Evolutionary conservation across 1,139 yeast genomes (phyloP), one percentile per base, ranked within the genome.

Genomic region (Nadsonia starkeyi-henricii): DNA sequence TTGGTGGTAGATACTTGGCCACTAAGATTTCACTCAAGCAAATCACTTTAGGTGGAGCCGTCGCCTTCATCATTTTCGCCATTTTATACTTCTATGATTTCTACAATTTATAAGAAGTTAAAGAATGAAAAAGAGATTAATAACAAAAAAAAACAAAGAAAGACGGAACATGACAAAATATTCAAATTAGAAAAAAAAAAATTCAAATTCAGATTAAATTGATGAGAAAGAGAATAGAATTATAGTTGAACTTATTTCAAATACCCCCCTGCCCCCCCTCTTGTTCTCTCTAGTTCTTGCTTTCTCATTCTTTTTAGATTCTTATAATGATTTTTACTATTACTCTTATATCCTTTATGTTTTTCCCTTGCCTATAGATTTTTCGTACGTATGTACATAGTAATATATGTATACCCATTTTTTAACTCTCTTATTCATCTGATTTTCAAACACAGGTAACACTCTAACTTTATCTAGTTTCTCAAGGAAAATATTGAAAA

Each of bases 1-100:
- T 85, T 52, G 97, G 97, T 44, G 99, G 99, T 36, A 83, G 83
- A 66, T 72, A 85, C 52, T 72, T 93, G 55, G 97, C 98, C 43
- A 77, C 88, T 48, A 82, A 80, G 65, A 86, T 91, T 54, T 82
- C 95, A 53, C 78, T 91, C 85, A 79, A 95, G 68, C 85, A 83
- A 45, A 91, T 91, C 54, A 88, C 97, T 1, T 70, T 91, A 50
- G 89, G 94, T 47, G 98, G 99, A 44, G 84, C 96, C 8, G 65
- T 72, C 50, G 89, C 95, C 20, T 91, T 91, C 67, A 75, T 88
- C 55, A 64, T 86, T 43, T 91, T 93, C 67, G 78, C 96, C 18
- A 60, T 86, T 41, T 68, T 86, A 62, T 93, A 93, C 66, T 77
- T 89, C 53, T 77, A 78, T 62, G 84, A 80, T 23, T 30, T 47